Conservation (phyloP, 1,284 basidiomycete species). For the Pseudomicrostroma phylloplanum region DNA sequence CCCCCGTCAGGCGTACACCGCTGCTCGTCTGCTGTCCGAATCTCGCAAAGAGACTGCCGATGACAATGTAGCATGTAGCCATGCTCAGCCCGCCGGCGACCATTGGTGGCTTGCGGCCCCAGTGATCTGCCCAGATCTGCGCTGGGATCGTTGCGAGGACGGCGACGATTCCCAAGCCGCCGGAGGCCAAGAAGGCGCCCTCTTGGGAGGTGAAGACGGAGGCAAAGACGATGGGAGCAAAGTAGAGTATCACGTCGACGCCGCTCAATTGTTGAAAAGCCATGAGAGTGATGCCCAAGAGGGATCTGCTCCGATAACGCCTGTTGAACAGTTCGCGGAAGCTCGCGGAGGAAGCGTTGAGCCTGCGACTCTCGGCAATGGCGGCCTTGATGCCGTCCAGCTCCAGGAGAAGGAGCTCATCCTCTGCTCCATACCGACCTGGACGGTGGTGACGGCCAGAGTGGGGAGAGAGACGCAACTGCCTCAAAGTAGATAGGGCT, state of each 20-base stretch:
- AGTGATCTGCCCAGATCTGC: slow-evolving; percentile 11
- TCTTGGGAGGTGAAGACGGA: slow-evolving; percentile 6
- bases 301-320: slow-evolving; percentile 7
- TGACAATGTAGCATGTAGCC: slow-evolving; percentile 10
- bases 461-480: background rate
- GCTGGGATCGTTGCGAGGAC: slow-evolving; percentile 11
- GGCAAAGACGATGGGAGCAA: slow-evolving; percentile 11
- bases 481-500: slow-evolving; percentile 5
- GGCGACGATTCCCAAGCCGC: slow-evolving; percentile 11
- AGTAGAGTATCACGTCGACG: slow-evolving; percentile 13
- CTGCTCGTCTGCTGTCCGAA: slow-evolving; percentile 5
- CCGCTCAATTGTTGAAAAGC: slow-evolving; percentile 10
- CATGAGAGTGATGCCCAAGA: slow-evolving; percentile 12
- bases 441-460: no score
- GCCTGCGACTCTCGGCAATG: background rate
- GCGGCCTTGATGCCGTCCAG: slow-evolving; percentile 5
- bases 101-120: slow-evolving; percentile 14
- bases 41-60: slow-evolving; percentile 9
- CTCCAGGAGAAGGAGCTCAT: slow-evolving; percentile 4
- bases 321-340: slow-evolving; percentile 10
- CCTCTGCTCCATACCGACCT: background rate
- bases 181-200: slow-evolving; percentile 12
- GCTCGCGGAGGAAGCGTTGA: background rate
- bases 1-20: slow-evolving; percentile 7
- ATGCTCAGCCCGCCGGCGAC: slow-evolving; percentile 8